A percentile compares a stretch with the other conserved stretches of the same genome.
Evolutionary conservation across 352 stramenopile species (phyloP).

Genomic region (Phytophthora europaea): DNA sequence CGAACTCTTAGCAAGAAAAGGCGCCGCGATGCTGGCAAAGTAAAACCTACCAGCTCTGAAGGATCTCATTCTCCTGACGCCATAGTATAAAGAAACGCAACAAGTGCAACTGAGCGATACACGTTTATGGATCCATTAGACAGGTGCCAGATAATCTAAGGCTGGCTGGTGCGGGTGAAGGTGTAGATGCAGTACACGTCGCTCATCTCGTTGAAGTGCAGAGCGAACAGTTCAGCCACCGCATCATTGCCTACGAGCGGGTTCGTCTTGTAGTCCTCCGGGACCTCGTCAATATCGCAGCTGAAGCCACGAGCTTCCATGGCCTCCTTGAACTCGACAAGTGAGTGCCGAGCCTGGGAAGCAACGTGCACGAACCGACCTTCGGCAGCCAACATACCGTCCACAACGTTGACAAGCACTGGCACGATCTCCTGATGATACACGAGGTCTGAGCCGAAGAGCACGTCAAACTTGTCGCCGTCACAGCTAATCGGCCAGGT

Average conservation of each 20-base stretch:
- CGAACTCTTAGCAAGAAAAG: slow-evolving; percentile 31
- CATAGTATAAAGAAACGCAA: slow-evolving; percentile 24
- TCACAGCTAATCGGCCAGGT: slow-evolving; percentile 67
- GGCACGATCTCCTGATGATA: slow-evolving; percentile 89
- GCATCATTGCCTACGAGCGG: slow-evolving; percentile 77
- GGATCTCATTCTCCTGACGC: slow-evolving; percentile 16
- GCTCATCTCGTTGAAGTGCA: slow-evolving; percentile 93
- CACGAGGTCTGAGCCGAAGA: slow-evolving; percentile 88
- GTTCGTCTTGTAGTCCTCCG: slow-evolving; percentile 89
- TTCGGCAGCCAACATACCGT: slow-evolving; percentile 60
- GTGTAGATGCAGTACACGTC: slow-evolving; percentile 91
- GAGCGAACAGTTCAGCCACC: slow-evolving; percentile 75
- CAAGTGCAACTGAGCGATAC: slow-evolving; percentile 6
- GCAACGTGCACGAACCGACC: slow-evolving; percentile 86
- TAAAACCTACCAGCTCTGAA: neutral
- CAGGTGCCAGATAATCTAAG: slow-evolving; percentile 29
- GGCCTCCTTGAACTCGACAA: slow-evolving; percentile 85
- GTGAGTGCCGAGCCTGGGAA: slow-evolving; percentile 81
- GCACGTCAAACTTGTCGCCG: slow-evolving; percentile 65
- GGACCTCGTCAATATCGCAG: slow-evolving; percentile 72
- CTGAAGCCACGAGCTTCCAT: slow-evolving; percentile 78
- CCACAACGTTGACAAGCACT: slow-evolving; percentile 82
- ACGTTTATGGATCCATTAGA: slow-evolving; percentile 33
- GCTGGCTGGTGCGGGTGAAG: slow-evolving; percentile 58
- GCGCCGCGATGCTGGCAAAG: slow-evolving; percentile 3